A percentile compares a stretch with the other conserved stretches of the same genome.
Evolutionary conservation across 768 basidiomycete genomes (phyloP).

Genomic region (Artomyces pyxidatus): DNA sequence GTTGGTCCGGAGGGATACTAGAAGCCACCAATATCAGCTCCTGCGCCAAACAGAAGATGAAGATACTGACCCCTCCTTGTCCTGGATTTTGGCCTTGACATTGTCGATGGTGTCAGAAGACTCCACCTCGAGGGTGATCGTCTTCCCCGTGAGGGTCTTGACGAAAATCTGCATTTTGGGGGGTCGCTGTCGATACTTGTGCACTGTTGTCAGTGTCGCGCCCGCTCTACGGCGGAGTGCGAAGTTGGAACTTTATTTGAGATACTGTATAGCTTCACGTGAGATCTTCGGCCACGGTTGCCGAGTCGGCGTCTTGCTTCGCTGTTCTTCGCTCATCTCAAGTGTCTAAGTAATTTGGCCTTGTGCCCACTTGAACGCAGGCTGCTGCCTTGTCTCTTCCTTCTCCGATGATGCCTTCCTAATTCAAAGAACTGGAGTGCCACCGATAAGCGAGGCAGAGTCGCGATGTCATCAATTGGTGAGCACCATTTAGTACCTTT

Average conservation of each 20-base stretch:
- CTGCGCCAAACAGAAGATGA: not conserved
- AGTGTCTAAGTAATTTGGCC: too few relatives aligned
- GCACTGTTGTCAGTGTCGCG: not conserved
- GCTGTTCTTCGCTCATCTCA: too few relatives aligned
- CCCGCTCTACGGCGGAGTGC: conserved; percentile 1
- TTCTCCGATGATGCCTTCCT: too few relatives aligned
- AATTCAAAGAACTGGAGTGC: too few relatives aligned
- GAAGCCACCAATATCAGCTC: not conserved
- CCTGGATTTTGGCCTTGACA: conserved; percentile 79
- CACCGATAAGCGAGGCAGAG: too few relatives aligned
- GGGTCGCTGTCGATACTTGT: not conserved
- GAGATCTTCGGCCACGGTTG: too few relatives aligned
- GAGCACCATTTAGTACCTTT: too few relatives aligned
- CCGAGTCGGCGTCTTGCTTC: too few relatives aligned
- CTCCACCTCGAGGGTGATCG: conserved; percentile 98
- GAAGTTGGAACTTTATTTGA: conserved; percentile 1
- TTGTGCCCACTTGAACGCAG: not conserved
- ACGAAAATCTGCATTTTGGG: conserved; percentile 55
- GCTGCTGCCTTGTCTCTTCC: not conserved
- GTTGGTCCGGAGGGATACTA: conserved; percentile 91
- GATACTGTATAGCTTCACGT: conserved; percentile 13
- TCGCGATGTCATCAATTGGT: too few relatives aligned
- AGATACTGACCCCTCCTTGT: conserved; percentile 60
- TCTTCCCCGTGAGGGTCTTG: conserved; percentile 92
- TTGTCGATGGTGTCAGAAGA: conserved; percentile 96